Percentiles rank a stretch among this genome's conserved stretches.
Conservation (phyloP, 1,139 yeast genomes). For the Maudiozyma humilis region DNA sequence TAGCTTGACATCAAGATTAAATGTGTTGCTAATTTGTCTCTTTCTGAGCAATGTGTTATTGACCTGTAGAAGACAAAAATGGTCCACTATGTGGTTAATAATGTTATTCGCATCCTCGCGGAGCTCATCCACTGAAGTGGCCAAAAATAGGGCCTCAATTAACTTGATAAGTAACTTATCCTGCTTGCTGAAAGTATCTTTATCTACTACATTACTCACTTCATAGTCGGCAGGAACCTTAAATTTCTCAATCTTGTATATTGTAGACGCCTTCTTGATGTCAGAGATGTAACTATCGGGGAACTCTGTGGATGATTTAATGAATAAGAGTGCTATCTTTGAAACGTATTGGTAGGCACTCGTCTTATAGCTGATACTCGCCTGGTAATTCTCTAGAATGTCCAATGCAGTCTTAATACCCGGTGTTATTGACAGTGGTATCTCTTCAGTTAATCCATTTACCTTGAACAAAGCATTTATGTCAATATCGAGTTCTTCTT, state of each 20-base stretch:
- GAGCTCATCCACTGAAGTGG: conserved; percentile 71
- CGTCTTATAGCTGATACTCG: conserved; percentile 57
- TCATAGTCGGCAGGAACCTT: conserved; percentile 28
- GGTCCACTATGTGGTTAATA: conserved; percentile 63
- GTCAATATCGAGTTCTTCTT: conserved; percentile 57
- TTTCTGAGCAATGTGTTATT: conserved; percentile 67
- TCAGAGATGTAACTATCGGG: conserved; percentile 49
- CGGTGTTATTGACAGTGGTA: conserved; percentile 72
- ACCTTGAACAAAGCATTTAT: conserved; percentile 60
- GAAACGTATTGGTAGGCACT: conserved; percentile 72
- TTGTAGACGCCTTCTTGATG: conserved; percentile 35
- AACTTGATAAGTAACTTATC: conserved; percentile 42
- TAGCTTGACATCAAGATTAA: conserved; percentile 71
- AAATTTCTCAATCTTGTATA: conserved; percentile 14
- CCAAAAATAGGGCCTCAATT: conserved; percentile 61
- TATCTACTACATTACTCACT: conserved; percentile 42
- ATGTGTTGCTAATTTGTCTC: conserved; percentile 59
- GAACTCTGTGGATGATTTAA: conserved; percentile 53
- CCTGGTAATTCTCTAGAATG: conserved; percentile 59
- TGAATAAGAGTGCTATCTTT: conserved; percentile 57
- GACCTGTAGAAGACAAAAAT: conserved; percentile 68
- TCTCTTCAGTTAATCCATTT: conserved; percentile 54
- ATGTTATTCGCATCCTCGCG: conserved; percentile 56
- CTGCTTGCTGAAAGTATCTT: conserved; percentile 46
- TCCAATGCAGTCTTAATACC: conserved; percentile 67